Evolutionary conservation across 805 yeast genomes (phyloP).

Genomic region (Spathaspora sp.): DNA sequence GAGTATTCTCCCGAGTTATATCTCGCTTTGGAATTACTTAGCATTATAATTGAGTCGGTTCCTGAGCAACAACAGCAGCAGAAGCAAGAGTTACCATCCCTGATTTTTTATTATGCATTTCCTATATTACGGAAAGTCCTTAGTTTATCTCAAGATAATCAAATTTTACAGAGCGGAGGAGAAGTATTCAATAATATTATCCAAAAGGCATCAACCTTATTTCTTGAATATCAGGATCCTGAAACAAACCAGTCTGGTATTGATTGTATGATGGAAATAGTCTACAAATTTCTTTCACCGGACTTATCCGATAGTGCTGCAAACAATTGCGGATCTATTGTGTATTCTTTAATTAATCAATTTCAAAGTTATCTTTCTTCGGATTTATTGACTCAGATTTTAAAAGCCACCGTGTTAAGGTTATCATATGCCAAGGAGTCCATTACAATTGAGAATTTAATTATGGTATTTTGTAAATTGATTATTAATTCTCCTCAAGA

Average conservation of each 20-base stretch:
- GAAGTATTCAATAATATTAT: constrained; percentile 67
- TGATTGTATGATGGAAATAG: constrained; percentile 56
- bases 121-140: constrained; percentile 41
- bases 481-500: constrained; percentile 59
- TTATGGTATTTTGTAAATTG: constrained; percentile 72
- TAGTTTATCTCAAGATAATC: constrained; percentile 60
- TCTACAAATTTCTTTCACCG: constrained; percentile 69
- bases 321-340: constrained; percentile 66
- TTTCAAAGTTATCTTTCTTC: constrained; percentile 37
- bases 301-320: constrained; percentile 77
- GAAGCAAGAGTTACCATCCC: constrained; percentile 25
- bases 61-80: constrained; percentile 24
- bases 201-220: constrained; percentile 31
- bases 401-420: constrained; percentile 69
- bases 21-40: constrained; percentile 55
- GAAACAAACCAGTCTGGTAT: constrained; percentile 40
- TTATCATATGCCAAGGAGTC: constrained; percentile 64
- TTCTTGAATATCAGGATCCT: constrained; percentile 29
- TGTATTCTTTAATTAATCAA: constrained; percentile 54
- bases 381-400: constrained; percentile 50
- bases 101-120: constrained; percentile 40
- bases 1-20: constrained; percentile 61
- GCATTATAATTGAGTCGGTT: constrained; percentile 42
- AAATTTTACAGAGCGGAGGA: constrained; percentile 71
- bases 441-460: constrained; percentile 71